A percentile compares a stretch with the other conserved stretches of the same genome.
phyloP scores from a whole-genome alignment of 73 alveolate genomes.

The Urostyla sp. region DNA sequence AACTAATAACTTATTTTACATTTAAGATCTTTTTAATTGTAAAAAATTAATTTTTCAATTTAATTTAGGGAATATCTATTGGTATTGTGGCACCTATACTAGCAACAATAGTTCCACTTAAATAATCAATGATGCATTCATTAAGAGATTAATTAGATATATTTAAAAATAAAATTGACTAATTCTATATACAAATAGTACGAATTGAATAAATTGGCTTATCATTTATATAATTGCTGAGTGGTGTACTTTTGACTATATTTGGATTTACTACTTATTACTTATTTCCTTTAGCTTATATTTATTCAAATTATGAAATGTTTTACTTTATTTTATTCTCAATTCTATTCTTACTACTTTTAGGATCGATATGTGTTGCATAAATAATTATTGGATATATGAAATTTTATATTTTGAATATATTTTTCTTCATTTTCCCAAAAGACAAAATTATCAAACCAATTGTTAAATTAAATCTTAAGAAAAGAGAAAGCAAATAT shows the following conservation, averaged over 20 bases:
- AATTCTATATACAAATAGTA: conserved; percentile 67
- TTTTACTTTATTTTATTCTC: conserved; percentile 69
- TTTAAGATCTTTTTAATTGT: conserved; percentile 64
- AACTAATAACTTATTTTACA: conserved; percentile 63
- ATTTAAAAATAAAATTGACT: conserved; percentile 51
- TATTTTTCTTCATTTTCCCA: conserved; percentile 54
- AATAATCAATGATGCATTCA: conserved; percentile 36
- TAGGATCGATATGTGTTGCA: conserved; percentile 67
- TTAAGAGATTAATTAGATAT: conserved; percentile 47
- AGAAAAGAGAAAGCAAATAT: conserved; percentile 69
- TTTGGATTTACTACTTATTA: conserved; percentile 75
- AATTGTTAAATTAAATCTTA: conserved; percentile 67
- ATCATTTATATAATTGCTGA: conserved; percentile 63
- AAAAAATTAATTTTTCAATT: not conserved
- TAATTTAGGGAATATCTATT: conserved; percentile 12
- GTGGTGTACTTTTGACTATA: conserved; percentile 60
- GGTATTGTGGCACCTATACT: conserved; percentile 19
- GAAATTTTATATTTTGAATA: conserved; percentile 42
- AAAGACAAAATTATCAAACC: conserved; percentile 72
- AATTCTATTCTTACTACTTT: conserved; percentile 63
- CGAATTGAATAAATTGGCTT: conserved; percentile 75
- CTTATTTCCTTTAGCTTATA: conserved; percentile 66
- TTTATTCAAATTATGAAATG: conserved; percentile 43
- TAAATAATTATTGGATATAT: conserved; percentile 56
- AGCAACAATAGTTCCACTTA: conserved; percentile 5